Evolutionary conservation across 2,329 filamentous ascomycete genomes (phyloP).

Genomic region (Xylariaceae sp.): DNA sequence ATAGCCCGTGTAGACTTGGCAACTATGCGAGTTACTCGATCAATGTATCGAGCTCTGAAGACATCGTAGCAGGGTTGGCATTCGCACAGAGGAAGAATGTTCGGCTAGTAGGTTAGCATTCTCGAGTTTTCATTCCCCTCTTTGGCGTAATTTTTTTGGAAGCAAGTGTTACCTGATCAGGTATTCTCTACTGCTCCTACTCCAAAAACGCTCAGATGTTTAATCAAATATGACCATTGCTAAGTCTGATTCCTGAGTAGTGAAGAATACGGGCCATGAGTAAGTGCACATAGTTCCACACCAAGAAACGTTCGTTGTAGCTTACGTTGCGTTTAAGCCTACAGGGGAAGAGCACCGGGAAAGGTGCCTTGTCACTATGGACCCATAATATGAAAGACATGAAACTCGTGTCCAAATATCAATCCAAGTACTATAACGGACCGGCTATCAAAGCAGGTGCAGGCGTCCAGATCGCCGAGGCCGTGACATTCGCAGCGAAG

Average conservation of each 20-base stretch:
- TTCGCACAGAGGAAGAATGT: conserved; percentile 11
- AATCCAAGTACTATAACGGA: conserved; percentile 18
- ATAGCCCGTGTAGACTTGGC: background rate
- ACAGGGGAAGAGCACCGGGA: conserved; percentile 46
- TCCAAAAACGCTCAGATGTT: too few relatives aligned
- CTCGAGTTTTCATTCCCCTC: too few relatives aligned
- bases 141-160: too few relatives aligned
- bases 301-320: background rate
- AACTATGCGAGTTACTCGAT: conserved; percentile 15
- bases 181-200: too few relatives aligned
- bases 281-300: conserved; percentile 30
- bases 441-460: background rate
- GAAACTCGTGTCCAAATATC: conserved; percentile 33
- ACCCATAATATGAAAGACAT: conserved; percentile 49
- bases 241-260: too few relatives aligned
- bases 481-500: background rate
- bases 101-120: background rate
- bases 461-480: background rate
- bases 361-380: conserved; percentile 48
- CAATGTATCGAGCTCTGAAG: background rate
- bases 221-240: too few relatives aligned
- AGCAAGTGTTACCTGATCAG: too few relatives aligned
- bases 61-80: conserved; percentile 2
- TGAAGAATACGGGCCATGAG: background rate
- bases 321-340: background rate